Evolutionary conservation across 768 basidiomycete genomes (phyloP), one percentile per base, ranked within the genome.

Genomic region (Xerocomellus chrysenteron): DNA sequence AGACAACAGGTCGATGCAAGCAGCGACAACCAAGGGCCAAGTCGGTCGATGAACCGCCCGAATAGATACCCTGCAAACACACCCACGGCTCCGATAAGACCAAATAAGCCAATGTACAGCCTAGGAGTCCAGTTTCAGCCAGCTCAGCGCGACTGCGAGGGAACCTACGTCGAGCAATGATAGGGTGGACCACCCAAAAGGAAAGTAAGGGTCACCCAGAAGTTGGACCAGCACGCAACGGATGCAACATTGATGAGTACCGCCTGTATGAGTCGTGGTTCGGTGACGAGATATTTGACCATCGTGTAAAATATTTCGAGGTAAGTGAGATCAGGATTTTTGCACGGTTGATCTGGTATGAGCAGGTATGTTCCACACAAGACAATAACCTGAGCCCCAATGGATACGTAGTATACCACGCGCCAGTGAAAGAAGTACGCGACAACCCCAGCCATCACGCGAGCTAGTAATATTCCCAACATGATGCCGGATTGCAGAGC

Each of bases 91-190:
- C 81, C 80, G 10, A 81, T 52, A 6, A 82, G 72, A 24, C 79
- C 80, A 58, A 81, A 78, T n/a, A 82, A 64, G 35, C 80, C 80
- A 49, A 79, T 80, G 19, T 70, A 67, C 36, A 65, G 58, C 46
- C 61, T 52, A n/a, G 4, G 19, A 32, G 3, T 13, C 39, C 12
- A 16, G 8, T 50, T 43, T 65, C 30, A 59, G 35, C n/a, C 19
- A 37, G 26, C 32, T 47, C 47, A 11, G 7, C 1, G 28, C 2
- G 19, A 40, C 10, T 11, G 26, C 2, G n/a, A 44, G 30, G 21
- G 36, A 11, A 64, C 68, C n/a, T 46, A 71, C 68, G 67, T 71
- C 11, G 68, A 66, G 51, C 69, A 77, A 48, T 68, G 3, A 55
- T 77, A 80, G 2, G 76, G 77, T 0, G 72, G 37, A 30, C 66